Conservation (phyloP, 148 eudicot species). For the Silene conica region DNA sequence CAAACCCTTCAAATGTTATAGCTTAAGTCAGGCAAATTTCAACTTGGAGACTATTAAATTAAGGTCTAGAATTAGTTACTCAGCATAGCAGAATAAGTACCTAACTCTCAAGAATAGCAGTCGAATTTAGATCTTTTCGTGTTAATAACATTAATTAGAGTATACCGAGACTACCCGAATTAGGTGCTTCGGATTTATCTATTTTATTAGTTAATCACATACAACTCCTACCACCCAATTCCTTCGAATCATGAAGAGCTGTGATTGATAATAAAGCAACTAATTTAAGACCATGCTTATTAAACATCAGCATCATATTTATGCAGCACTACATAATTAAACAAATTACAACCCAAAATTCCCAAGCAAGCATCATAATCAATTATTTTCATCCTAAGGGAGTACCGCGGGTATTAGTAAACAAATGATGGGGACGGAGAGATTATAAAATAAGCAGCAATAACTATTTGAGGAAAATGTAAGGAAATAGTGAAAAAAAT, state of each 20-base stretch:
- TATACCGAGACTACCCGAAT: slow-evolving; percentile 10
- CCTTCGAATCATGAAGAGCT: background rate
- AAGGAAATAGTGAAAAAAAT: slow-evolving; percentile 3
- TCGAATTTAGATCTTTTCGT: slow-evolving; percentile 2
- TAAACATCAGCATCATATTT: slow-evolving; percentile 4
- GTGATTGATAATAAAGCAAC: slow-evolving; percentile 5
- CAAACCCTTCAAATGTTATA: background rate
- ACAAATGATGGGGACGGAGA: no score
- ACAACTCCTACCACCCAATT: background rate
- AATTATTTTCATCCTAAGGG: no score
- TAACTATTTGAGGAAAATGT: background rate
- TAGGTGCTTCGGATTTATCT: background rate
- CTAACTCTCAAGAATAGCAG: background rate
- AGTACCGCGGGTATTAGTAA: no score
- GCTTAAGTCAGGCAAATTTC: background rate
- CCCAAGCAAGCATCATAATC: no score
- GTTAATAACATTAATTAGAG: slow-evolving; percentile 3
- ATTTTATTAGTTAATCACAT: slow-evolving; percentile 10
- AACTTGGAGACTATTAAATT: background rate
- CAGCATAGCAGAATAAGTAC: background rate
- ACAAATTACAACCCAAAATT: no score
- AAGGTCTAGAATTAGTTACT: background rate
- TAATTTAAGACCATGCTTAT: slow-evolving; percentile 8
- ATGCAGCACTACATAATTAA: background rate
- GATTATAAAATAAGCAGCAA: background rate